phyloP scores from a whole-genome alignment of 352 stramenopile species.

The Globisporangium paddicum region DNA sequence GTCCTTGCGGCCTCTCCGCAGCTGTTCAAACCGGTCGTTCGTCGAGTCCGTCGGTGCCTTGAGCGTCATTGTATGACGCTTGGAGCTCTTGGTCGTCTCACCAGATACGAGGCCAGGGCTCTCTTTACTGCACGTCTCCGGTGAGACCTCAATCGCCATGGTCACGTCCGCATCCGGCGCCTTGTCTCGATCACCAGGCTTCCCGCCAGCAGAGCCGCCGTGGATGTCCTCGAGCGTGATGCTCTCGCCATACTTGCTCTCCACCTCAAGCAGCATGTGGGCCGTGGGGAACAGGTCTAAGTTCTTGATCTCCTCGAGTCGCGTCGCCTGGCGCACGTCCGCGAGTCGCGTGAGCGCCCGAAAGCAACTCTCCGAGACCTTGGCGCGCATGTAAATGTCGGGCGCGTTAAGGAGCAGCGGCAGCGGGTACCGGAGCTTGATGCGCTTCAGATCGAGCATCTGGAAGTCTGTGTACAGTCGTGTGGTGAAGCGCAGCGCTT shows the following conservation, averaged over 20 bases:
- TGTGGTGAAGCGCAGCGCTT: constrained; percentile 61
- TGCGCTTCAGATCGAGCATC: constrained; percentile 81
- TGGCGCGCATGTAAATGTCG: constrained; percentile 89
- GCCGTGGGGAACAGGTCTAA: constrained; percentile 75
- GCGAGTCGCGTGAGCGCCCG: constrained; percentile 61
- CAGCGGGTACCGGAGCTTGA: constrained; percentile 85
- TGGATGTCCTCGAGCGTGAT: constrained; percentile 88
- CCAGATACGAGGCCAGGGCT: not conserved
- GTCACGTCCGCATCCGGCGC: not conserved
- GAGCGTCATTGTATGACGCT: constrained; percentile 13
- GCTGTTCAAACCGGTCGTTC: constrained; percentile 63
- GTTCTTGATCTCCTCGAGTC: constrained; percentile 52
- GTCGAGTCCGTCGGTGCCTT: constrained; percentile 77
- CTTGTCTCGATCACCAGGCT: not conserved
- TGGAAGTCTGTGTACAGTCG: constrained; percentile 86
- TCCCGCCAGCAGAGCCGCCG: constrained; percentile 14
- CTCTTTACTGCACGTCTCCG: not conserved
- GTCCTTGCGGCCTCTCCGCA: constrained; percentile 31
- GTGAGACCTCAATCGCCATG: not conserved
- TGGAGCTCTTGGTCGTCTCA: not conserved
- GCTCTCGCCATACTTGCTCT: constrained; percentile 91
- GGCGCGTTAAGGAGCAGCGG: constrained; percentile 54
- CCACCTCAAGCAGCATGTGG: constrained; percentile 77
- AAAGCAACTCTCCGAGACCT: constrained; percentile 82
- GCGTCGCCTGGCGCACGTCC: constrained; percentile 51